phyloP scores from a whole-genome alignment of 2,329 filamentous ascomycete genomes.

The Diplodia sapinea region DNA sequence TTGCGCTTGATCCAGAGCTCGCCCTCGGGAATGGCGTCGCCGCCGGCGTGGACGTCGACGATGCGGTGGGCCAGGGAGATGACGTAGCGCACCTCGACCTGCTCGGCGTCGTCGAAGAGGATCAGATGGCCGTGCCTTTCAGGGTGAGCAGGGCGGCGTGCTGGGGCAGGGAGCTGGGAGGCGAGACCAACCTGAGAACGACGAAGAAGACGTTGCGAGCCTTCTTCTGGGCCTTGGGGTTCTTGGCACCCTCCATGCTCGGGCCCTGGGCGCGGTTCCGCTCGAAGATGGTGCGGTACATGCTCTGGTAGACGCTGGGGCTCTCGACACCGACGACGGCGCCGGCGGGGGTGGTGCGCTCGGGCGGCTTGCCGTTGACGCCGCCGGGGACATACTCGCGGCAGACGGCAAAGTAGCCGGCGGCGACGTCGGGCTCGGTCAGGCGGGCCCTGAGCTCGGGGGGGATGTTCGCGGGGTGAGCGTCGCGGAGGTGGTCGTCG shows the following conservation, averaged over 20 bases:
- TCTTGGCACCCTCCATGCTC: conserved; percentile 57
- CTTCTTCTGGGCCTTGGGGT: conserved; percentile 58
- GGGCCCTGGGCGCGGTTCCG: conserved; percentile 66
- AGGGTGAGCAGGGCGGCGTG: conserved; percentile 32
- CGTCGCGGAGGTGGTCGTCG: conserved; percentile 58
- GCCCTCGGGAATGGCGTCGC: conserved; percentile 78
- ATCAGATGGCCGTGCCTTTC: conserved; percentile 88
- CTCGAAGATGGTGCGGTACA: conserved; percentile 97
- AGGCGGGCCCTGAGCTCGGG: conserved; percentile 64
- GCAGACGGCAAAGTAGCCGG: conserved; percentile 94
- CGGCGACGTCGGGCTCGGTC: conserved; percentile 77
- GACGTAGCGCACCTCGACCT: conserved; percentile 94
- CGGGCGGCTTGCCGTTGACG: conserved; percentile 89
- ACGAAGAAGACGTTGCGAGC: conserved; percentile 93
- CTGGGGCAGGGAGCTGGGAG: background rate
- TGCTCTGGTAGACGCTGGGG: conserved; percentile 95
- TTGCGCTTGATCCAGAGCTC: conserved; percentile 97
- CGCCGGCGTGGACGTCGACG: conserved; percentile 83
- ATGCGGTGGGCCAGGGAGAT: conserved; percentile 89
- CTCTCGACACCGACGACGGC: conserved; percentile 79
- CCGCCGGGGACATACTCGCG: conserved; percentile 91
- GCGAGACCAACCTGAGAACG: conserved; percentile 71
- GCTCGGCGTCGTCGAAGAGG: conserved; percentile 95
- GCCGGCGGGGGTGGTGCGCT: conserved; percentile 80
- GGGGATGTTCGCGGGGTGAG: conserved; percentile 53